Evolutionary conservation across 371 early-diverging fungal genomes (phyloP), one percentile per base, ranked within the genome.

Genomic region (Thermomucor indicae-seudaticae): DNA sequence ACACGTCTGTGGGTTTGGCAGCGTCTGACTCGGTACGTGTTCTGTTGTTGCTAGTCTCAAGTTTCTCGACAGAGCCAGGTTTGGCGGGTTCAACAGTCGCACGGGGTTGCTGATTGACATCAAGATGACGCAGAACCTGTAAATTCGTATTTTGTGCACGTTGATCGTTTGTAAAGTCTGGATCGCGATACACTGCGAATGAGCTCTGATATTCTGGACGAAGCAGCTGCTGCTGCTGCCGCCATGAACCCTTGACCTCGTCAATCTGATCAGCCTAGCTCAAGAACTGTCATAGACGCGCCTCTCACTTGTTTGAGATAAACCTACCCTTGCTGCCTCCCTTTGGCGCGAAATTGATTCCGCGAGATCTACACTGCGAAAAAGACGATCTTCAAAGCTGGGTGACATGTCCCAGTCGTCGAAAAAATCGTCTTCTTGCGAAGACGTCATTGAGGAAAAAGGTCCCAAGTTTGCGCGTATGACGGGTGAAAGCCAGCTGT

Each of bases 381-480:
- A 40, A 1, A 57, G 47, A 19, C 47, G 51, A 28, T 57, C 47
- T 29, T 30, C 43, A 16, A 50, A 51, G 20, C 43, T 31, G 11
- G 50, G 51, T 16, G 57, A 57, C 5, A 48, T 16, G 32, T 55
- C 38, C 57, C 57, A 57, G 20, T 53, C 54, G 42, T 53, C 54
- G 24, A 27, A 31, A 37, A 53, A 53, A 17, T 53, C 54, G 16
- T 47, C 47, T 23, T 22, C 34, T 40, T 47, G 40, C 6, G 23
- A 50, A 31, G 44, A 25, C 10, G 25, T 30, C 39, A 52, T 24
- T 28, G 17, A 40, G 40, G 27, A 14, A 19, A 10, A 16, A 35
- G 48, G n/a, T n/a, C n/a, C 22, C 34, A 48, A 22, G 24, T 22
- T 3, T 37, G 11, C 3, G 37, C 37, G 19, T 37, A 37, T n/a